A percentile compares a stretch with the other conserved stretches of the same genome.
Conservation (phyloP, 352 stramenopile species). For the Thalassiosira oceanica region DNA sequence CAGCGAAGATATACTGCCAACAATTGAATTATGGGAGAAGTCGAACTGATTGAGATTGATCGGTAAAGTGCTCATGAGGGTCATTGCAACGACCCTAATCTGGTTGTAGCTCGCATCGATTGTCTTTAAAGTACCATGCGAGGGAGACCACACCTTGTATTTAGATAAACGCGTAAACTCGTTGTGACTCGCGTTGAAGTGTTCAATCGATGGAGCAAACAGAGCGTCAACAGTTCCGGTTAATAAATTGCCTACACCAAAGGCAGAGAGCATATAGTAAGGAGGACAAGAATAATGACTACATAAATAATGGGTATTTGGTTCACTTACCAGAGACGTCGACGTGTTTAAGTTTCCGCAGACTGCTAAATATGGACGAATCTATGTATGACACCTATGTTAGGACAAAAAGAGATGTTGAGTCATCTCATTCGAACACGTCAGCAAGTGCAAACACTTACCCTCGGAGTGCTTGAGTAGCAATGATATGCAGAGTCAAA, state of each 20-base stretch:
- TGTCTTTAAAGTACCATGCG: conserved; percentile 12
- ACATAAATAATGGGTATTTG: too few relatives aligned
- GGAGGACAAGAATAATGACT: too few relatives aligned
- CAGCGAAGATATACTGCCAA: conserved; percentile 8
- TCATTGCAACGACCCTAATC: conserved; percentile 9
- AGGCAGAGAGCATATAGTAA: too few relatives aligned
- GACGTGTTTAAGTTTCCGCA: conserved; percentile 5
- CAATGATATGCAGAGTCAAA: too few relatives aligned
- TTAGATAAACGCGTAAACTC: conserved; percentile 4
- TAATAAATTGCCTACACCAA: too few relatives aligned
- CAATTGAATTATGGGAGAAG: conserved; percentile 15
- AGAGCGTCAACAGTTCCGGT: conserved; percentile 19
- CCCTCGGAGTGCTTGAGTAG: too few relatives aligned
- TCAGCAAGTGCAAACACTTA: too few relatives aligned
- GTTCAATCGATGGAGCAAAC: conserved; percentile 2
- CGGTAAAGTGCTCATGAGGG: conserved; percentile 13
- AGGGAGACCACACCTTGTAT: conserved; percentile 11
- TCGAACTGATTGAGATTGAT: conserved; percentile 13
- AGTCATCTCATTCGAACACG: too few relatives aligned
- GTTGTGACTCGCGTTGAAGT: conserved; percentile 38
- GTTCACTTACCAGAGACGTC: conserved; percentile 32
- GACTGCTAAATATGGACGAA: background rate
- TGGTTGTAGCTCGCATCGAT: conserved; percentile 28
- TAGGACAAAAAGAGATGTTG: too few relatives aligned
- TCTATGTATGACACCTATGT: too few relatives aligned